Evolutionary conservation across 2,329 filamentous ascomycete genomes (phyloP).

Genomic region (Grosmannia clavigera): DNA sequence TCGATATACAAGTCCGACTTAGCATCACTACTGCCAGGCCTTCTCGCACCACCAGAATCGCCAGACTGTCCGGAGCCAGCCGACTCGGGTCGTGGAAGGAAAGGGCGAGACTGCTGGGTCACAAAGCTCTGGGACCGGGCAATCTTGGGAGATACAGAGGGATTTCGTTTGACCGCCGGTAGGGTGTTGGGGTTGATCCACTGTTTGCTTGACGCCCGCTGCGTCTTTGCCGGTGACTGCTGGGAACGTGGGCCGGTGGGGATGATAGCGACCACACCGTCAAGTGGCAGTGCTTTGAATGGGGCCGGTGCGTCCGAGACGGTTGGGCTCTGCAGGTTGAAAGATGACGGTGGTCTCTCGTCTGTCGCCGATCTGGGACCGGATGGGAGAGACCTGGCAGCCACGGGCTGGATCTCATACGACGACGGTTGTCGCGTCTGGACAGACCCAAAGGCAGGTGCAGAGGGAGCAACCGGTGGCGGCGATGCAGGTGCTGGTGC

Average conservation of each 20-base stretch:
- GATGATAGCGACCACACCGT: slow-evolving; percentile 31
- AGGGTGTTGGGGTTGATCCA: slow-evolving; percentile 42
- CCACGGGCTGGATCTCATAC: slow-evolving; percentile 19
- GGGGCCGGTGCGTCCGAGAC: neutral
- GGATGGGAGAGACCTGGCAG: slow-evolving; percentile 39
- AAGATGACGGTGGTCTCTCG: slow-evolving; percentile 32
- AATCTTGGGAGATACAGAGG: slow-evolving; percentile 36
- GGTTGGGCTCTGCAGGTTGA: slow-evolving; percentile 17
- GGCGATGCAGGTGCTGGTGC: slow-evolving; percentile 37
- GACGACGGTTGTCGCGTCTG: slow-evolving; percentile 30
- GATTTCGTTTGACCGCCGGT: slow-evolving; percentile 30
- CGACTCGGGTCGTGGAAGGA: slow-evolving; percentile 22
- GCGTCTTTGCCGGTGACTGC: slow-evolving; percentile 23
- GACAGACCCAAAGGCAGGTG: slow-evolving; percentile 44
- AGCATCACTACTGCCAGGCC: slow-evolving; percentile 41
- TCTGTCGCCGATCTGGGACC: slow-evolving; percentile 37
- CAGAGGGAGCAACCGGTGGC: slow-evolving; percentile 44
- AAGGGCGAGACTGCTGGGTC: slow-evolving; percentile 24
- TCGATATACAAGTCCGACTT: slow-evolving; percentile 29
- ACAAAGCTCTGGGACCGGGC: slow-evolving; percentile 38
- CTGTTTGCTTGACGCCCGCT: slow-evolving; percentile 43
- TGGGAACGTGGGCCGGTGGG: slow-evolving; percentile 42
- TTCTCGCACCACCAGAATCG: slow-evolving; percentile 26
- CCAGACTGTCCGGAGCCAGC: slow-evolving; percentile 26
- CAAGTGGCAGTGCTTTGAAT: slow-evolving; percentile 26